Evolutionary conservation across 257 asterid species (phyloP).

Genomic region (Agastache rugosa): DNA sequence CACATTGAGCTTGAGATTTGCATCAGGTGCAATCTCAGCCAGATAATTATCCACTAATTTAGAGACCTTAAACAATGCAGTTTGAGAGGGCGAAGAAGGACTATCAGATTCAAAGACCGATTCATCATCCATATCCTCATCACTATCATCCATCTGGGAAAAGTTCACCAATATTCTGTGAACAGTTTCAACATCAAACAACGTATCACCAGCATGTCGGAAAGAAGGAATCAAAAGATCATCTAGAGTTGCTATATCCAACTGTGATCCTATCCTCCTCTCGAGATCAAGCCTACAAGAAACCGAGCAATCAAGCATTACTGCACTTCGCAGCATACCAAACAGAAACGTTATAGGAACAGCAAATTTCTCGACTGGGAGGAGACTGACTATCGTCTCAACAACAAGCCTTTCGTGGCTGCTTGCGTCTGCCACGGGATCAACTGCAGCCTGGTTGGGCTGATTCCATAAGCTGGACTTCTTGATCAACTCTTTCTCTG

Average conservation of each 20-base stretch:
- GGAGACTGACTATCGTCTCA: slow-evolving; percentile 80
- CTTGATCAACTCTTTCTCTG: slow-evolving; percentile 79
- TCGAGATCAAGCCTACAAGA: slow-evolving; percentile 83
- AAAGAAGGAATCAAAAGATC: slow-evolving; percentile 90
- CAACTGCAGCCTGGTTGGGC: slow-evolving; percentile 51
- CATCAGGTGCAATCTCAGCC: slow-evolving; percentile 93
- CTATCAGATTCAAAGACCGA: slow-evolving; percentile 74
- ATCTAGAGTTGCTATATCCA: slow-evolving; percentile 83
- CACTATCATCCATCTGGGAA: slow-evolving; percentile 84
- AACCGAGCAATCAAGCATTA: slow-evolving; percentile 76
- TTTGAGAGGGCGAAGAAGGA: slow-evolving; percentile 80
- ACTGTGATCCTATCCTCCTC: slow-evolving; percentile 79
- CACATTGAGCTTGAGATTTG: slow-evolving; percentile 78
- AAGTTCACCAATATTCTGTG: slow-evolving; percentile 79
- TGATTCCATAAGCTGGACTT: slow-evolving; percentile 73
- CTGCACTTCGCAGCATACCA: slow-evolving; percentile 78
- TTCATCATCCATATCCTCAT: slow-evolving; percentile 78
- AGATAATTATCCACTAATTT: slow-evolving; percentile 81
- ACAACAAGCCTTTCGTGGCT: slow-evolving; percentile 73
- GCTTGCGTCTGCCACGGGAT: slow-evolving; percentile 44
- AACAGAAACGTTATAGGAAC: slow-evolving; percentile 83
- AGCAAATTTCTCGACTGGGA: slow-evolving; percentile 84
- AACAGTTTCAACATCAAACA: slow-evolving; percentile 86
- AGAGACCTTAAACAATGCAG: slow-evolving; percentile 77
- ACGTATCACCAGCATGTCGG: slow-evolving; percentile 77